phyloP scores from a whole-genome alignment of 305 asterid genomes.

The Solanum aculeatissimum region DNA sequence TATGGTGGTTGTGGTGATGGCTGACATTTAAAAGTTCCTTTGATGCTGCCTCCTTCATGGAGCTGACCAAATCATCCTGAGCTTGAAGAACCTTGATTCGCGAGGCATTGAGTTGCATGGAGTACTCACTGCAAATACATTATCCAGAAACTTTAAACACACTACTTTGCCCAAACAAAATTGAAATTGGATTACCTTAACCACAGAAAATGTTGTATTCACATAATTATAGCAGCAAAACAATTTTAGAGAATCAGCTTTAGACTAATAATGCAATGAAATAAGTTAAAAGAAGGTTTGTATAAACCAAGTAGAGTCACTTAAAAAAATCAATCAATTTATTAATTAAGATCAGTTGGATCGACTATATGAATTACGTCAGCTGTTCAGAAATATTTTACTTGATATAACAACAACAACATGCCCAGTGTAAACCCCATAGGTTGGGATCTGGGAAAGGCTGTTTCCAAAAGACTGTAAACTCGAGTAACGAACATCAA shows the following conservation, averaged over 20 bases:
- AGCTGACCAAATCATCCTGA: slow-evolving; percentile 80
- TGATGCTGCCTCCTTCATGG: slow-evolving; percentile 80
- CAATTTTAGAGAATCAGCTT: not conserved
- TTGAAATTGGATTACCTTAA: not conserved
- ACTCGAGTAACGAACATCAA: not conserved
- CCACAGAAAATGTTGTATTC: not conserved
- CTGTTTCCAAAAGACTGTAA: not conserved
- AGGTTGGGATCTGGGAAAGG: not conserved
- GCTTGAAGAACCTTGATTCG: slow-evolving; percentile 97
- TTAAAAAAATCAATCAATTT: not conserved
- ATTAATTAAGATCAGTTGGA: not conserved
- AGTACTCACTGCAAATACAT: slow-evolving; percentile 59
- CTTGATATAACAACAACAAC: not conserved
- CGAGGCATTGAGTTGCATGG: slow-evolving; percentile 95
- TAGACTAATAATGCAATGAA: not conserved
- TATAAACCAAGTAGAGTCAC: not conserved
- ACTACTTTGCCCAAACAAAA: not conserved
- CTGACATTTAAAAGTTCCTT: slow-evolving; percentile 68
- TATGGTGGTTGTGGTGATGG: slow-evolving; percentile 22
- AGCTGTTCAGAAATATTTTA: not conserved
- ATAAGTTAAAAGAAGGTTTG: not conserved
- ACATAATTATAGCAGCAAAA: not conserved
- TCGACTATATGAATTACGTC: not conserved
- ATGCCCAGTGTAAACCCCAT: not conserved
- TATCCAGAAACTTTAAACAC: not conserved